A percentile compares a stretch with the other conserved stretches of the same genome.
These are phyloP conservation scores for Termitomyces heimii DNA, from an alignment of 768 basidiomycete genomes.

Conservation along the genomic window DNA sequence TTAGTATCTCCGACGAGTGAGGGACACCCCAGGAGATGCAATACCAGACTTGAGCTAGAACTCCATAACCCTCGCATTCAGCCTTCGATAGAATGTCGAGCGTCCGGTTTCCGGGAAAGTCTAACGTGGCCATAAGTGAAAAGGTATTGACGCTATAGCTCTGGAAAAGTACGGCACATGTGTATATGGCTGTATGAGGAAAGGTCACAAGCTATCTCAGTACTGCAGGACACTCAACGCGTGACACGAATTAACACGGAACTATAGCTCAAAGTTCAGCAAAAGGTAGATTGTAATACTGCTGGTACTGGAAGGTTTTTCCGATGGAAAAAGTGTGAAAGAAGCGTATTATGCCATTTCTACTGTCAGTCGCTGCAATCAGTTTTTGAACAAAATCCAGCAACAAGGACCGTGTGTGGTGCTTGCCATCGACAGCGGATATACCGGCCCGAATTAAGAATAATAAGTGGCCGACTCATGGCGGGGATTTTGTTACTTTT, in stretches of 20 bases:
- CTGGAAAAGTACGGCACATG: not conserved
- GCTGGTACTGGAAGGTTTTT: too few relatives aligned
- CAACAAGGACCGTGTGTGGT: too few relatives aligned
- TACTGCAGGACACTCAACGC: not conserved
- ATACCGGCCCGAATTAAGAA: not conserved
- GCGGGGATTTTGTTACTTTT: too few relatives aligned
- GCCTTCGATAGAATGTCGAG: slow-evolving; percentile 34
- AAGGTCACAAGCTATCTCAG: slow-evolving; percentile 4
- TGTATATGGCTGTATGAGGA: not conserved
- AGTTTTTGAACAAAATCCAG: too few relatives aligned
- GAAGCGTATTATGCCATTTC: too few relatives aligned
- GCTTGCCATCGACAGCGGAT: not conserved
- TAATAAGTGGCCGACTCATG: not conserved
- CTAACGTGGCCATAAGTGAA: not conserved
- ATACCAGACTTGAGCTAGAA: slow-evolving; percentile 37
- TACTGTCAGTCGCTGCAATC: too few relatives aligned
- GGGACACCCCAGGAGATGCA: too few relatives aligned
- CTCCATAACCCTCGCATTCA: slow-evolving; percentile 36
- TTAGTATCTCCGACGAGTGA: not conserved
- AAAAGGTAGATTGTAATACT: not conserved
- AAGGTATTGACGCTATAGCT: not conserved
- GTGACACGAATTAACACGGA: too few relatives aligned
- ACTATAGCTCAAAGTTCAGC: not conserved
- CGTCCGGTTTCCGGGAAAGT: slow-evolving; percentile 27
- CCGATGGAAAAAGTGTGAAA: too few relatives aligned